Conservation (phyloP, 352 stramenopile species). For the Globisporangium viniferum region DNA sequence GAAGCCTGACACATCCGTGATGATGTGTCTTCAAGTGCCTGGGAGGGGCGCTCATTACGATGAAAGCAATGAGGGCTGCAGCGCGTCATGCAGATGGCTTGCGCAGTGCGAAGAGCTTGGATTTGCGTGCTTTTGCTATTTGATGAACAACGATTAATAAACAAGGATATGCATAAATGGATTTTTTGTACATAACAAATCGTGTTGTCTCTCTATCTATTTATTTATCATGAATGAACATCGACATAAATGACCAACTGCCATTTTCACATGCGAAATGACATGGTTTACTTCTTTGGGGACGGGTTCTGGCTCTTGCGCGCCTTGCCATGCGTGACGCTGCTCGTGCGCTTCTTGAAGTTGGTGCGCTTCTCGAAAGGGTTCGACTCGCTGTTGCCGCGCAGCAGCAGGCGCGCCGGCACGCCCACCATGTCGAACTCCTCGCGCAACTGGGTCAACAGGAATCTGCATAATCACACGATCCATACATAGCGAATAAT, state of each 20-base stretch:
- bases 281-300: neutral
- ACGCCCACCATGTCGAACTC: slow-evolving; percentile 87
- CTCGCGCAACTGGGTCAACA: slow-evolving; percentile 72
- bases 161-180: neutral
- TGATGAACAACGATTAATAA: neutral
- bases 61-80: neutral
- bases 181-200: neutral
- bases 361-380: slow-evolving; percentile 83
- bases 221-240: neutral
- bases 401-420: slow-evolving; percentile 67
- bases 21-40: neutral
- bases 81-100: neutral
- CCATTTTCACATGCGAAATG: neutral
- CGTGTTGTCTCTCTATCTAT: neutral
- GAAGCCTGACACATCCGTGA: too few species aligned
- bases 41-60: neutral
- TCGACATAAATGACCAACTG: neutral
- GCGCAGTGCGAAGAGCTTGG: neutral
- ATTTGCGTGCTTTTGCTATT: neutral
- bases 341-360: slow-evolving; percentile 76
- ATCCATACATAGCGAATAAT: neutral
- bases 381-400: slow-evolving; percentile 70
- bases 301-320: slow-evolving; percentile 21
- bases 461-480: slow-evolving; percentile 32
- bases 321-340: slow-evolving; percentile 54